These are phyloP conservation scores for Heliophila coronopifolia DNA, from an alignment of 441 rosid genomes.

Conservation along the genomic window DNA sequence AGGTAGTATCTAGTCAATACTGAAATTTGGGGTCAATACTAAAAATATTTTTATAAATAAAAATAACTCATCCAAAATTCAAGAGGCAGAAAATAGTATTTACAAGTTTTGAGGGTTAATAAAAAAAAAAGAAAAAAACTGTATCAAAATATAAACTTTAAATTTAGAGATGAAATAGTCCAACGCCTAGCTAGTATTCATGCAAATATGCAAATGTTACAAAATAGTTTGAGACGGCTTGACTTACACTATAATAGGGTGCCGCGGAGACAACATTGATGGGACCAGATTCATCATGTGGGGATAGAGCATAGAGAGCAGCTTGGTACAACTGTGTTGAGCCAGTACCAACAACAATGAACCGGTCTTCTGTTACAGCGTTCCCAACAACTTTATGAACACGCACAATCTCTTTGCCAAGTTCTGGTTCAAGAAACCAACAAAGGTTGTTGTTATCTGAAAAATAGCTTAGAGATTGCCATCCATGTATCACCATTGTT, in stretches of 20 bases:
- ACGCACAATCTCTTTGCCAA: constrained; percentile 50
- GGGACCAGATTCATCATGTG: constrained; percentile 49
- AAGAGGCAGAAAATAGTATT: too few relatives aligned
- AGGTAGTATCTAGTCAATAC: too few relatives aligned
- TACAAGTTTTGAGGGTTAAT: too few relatives aligned
- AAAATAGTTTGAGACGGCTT: not conserved
- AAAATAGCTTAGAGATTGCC: constrained; percentile 82
- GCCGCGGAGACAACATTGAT: constrained; percentile 69
- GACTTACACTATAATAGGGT: constrained; percentile 50
- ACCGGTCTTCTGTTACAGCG: constrained; percentile 54
- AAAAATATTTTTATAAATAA: too few relatives aligned
- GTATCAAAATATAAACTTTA: too few relatives aligned
- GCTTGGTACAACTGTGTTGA: constrained; percentile 87
- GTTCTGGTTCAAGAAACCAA: constrained; percentile 85
- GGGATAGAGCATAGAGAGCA: constrained; percentile 69
- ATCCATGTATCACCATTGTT: constrained; percentile 67
- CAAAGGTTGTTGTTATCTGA: constrained; percentile 57
- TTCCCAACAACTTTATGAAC: constrained; percentile 72
- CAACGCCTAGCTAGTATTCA: too few relatives aligned
- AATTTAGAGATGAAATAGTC: too few relatives aligned
- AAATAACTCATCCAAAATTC: too few relatives aligned
- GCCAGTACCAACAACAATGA: constrained; percentile 82
- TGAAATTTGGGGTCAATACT: too few relatives aligned
- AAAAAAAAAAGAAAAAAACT: too few relatives aligned
- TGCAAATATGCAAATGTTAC: too few relatives aligned